Base-by-base conservation (phyloP, 1,284 basidiomycete genomes). In the Cryptococcus maquisensis region DNA sequence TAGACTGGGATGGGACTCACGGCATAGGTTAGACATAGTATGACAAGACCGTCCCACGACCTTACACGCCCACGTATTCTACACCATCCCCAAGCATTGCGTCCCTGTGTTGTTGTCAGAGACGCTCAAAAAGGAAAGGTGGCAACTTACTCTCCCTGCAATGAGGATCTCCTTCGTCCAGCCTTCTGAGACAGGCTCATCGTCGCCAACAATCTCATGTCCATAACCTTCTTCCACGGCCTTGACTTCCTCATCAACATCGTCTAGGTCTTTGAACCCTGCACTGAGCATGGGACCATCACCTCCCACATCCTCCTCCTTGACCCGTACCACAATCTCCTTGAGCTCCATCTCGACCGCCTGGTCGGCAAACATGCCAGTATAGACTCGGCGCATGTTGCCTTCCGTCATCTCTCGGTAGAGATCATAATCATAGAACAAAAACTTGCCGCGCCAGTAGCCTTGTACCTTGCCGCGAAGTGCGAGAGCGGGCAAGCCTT, bases 341-440 rank as follows among this genome's bases (percentile, higher is more conserved):
- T 64, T 54, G 16, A 76, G 39, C 37, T 71, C 62, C 50, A 73
- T 60, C 57, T 77, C 73, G 8, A 62, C 63, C 1, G 61, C 67
- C 41, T 76, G 73, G 40, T 69, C 66, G 2, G 69, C 69, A 54
- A 73, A 76, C 2, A 66, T 67, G 3, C 71, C 72, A 18, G 74
- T 74, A 53, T 78, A 79, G 12, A 79, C 60, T 3, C 64, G 66
- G 0, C 71, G 56, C 57, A 79, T 73, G 46, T 78, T 65, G 0
- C 80, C 80, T 2, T 69, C 73, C 2, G 80, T 65, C 66, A 81
- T 77, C 48, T 79, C 72, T 28, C 78, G 72, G 52, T 81, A 81
- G 35, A 74, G 72, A 44, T 79, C 78, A 56, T 80, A 80, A 61
- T 81, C 79, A 62, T 79, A 80, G 60, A 80, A 81, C 46, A 77